phyloP scores from a whole-genome alignment of 1,284 basidiomycete species.

The Fomitopsis betulina region DNA sequence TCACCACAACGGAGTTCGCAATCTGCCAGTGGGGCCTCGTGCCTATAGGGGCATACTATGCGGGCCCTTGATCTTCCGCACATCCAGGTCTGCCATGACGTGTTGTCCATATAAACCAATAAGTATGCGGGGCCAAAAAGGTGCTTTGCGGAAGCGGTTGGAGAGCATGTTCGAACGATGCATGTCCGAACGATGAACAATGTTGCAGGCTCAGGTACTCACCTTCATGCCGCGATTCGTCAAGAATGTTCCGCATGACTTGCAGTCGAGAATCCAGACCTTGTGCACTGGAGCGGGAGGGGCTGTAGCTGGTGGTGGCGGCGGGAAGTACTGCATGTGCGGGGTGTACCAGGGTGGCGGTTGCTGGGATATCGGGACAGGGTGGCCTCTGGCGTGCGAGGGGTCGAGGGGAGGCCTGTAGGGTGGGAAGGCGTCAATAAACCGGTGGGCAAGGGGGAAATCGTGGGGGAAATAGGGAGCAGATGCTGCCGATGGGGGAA shows the following conservation, averaged over 20 bases:
- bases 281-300: conserved; percentile 39
- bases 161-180: background rate
- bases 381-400: background rate
- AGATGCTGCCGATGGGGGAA: background rate
- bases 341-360: conserved; percentile 9
- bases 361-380: background rate
- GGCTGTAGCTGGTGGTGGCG: conserved; percentile 13
- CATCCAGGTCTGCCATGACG: background rate
- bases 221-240: conserved; percentile 86
- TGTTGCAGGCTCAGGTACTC: conserved; percentile 13
- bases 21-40: background rate
- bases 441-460: background rate
- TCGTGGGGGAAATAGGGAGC: background rate
- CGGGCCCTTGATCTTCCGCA: background rate
- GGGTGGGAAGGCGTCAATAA: background rate
- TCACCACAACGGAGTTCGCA: no score
- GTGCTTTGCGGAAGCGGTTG: background rate
- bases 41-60: background rate
- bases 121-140: background rate
- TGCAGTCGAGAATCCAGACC: conserved; percentile 81
- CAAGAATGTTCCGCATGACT: conserved; percentile 67
- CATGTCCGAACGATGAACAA: background rate
- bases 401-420: background rate
- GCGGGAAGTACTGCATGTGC: conserved; percentile 12
- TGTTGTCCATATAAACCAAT: background rate